Conservation (phyloP, 2,329 filamentous ascomycete genomes). For the Botrytis sinoallii region DNA sequence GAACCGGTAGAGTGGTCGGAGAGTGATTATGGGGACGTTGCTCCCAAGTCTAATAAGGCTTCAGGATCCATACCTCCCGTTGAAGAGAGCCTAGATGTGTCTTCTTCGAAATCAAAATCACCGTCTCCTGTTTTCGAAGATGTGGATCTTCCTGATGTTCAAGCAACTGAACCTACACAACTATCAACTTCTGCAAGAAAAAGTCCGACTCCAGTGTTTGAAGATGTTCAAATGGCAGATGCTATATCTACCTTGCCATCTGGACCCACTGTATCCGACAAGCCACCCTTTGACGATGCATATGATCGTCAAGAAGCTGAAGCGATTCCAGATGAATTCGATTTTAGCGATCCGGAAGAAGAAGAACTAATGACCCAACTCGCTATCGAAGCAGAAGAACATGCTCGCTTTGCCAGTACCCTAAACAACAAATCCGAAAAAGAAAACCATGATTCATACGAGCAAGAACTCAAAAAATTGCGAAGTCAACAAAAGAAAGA, state of each 20-base stretch:
- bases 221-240: constrained; percentile 28
- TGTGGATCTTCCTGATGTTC: constrained; percentile 39
- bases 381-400: constrained; percentile 87
- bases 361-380: constrained; percentile 84
- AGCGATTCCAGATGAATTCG: constrained; percentile 49
- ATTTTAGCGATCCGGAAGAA: constrained; percentile 84
- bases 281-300: constrained; percentile 22
- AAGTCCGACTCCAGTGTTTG: constrained; percentile 29
- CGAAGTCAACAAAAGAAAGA: constrained; percentile 96
- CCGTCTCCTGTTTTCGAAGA: constrained; percentile 51
- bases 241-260: constrained; percentile 10
- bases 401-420: constrained; percentile 85
- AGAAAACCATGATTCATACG: constrained; percentile 76
- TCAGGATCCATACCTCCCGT: too few relatives aligned
- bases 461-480: constrained; percentile 80
- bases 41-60: constrained; percentile 15
- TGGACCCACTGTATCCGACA: not conserved
- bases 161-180: not conserved
- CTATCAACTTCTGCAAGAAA: constrained; percentile 20
- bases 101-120: constrained; percentile 37
- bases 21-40: constrained; percentile 44
- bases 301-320: constrained; percentile 30
- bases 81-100: not conserved
- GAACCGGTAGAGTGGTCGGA: constrained; percentile 51
- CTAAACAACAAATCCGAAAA: constrained; percentile 72